These are phyloP conservation scores for Penicillium parvum DNA, from an alignment of 495 filamentous ascomycete genomes.

Conservation along the genomic window DNA sequence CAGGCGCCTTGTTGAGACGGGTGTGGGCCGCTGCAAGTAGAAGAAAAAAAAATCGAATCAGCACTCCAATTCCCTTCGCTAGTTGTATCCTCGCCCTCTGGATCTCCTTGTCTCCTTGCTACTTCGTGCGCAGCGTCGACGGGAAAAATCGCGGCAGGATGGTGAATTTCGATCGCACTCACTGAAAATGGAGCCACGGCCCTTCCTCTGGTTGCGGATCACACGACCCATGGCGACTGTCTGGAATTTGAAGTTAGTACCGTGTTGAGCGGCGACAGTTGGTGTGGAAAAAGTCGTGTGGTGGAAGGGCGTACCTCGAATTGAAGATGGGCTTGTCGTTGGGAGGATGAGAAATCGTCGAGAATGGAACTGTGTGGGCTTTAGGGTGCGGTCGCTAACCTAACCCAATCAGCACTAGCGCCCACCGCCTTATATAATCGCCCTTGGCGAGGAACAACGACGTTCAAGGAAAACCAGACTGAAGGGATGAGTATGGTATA, in stretches of 20 bases:
- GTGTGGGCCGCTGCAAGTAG: slow-evolving; percentile 66
- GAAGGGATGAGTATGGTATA: too few species aligned
- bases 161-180: slow-evolving; percentile 45
- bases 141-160: slow-evolving; percentile 14
- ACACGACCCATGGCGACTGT: slow-evolving; percentile 68
- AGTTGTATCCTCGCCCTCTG: slow-evolving; percentile 12
- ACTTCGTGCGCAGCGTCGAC: slow-evolving; percentile 9
- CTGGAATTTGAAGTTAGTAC: slow-evolving; percentile 43
- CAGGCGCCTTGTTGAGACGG: slow-evolving; percentile 85
- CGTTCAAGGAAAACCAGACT: too few species aligned
- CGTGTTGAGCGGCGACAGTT: slow-evolving; percentile 21
- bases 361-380: slow-evolving; percentile 45
- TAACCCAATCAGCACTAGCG: slow-evolving; percentile 41
- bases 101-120: slow-evolving; percentile 9
- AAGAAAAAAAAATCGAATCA: slow-evolving; percentile 37
- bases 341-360: slow-evolving; percentile 45
- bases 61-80: slow-evolving; percentile 27
- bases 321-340: slow-evolving; percentile 49
- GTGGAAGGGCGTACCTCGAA: slow-evolving; percentile 46
- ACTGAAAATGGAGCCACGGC: slow-evolving; percentile 98
- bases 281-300: slow-evolving; percentile 23
- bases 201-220: slow-evolving; percentile 98
- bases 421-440: slow-evolving; percentile 8
- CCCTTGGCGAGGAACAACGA: not conserved
- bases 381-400: slow-evolving; percentile 48